Evolutionary conservation across 257 asterid genomes (phyloP).

Genomic region (Lithospermum erythrorhizon): DNA sequence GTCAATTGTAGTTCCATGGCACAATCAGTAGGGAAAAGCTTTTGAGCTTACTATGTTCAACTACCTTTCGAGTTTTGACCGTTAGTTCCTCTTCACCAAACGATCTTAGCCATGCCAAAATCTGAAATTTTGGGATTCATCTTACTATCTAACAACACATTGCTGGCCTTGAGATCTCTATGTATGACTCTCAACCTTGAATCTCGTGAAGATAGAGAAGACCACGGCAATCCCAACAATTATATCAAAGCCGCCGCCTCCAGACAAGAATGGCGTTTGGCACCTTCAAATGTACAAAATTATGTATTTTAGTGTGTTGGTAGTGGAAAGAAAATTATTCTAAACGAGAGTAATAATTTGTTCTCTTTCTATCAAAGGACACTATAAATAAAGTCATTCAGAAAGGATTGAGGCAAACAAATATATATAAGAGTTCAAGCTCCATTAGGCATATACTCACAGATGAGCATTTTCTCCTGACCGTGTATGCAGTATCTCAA

Average conservation of each 20-base stretch:
- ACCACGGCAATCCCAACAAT: conserved; percentile 27
- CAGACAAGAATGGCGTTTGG: conserved; percentile 10
- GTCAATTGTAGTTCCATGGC: too few relatives aligned
- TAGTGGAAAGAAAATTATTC: not conserved
- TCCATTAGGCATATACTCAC: conserved; percentile 31
- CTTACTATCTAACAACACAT: conserved; percentile 19
- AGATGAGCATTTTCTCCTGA: conserved; percentile 22
- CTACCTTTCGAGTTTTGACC: conserved; percentile 9
- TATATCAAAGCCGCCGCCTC: conserved; percentile 16
- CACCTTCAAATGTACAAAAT: not conserved
- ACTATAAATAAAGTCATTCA: not conserved
- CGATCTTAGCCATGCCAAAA: conserved; percentile 23
- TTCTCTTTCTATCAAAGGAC: not conserved
- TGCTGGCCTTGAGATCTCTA: conserved; percentile 31
- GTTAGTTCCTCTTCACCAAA: conserved; percentile 4
- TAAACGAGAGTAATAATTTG: too few relatives aligned
- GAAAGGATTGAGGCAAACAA: conserved; percentile 4
- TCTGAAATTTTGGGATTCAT: conserved; percentile 28
- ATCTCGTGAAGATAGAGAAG: conserved; percentile 35
- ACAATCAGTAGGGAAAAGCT: not conserved
- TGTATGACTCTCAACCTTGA: conserved; percentile 26
- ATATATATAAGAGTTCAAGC: conserved; percentile 28
- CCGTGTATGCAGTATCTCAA: conserved; percentile 29
- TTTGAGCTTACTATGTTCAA: conserved; percentile 7
- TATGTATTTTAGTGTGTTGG: not conserved